Percentiles rank a stretch among this genome's conserved stretches.
Evolutionary conservation across 2,329 filamentous ascomycete genomes (phyloP).

Genomic region (Nigrospora sphaerica): DNA sequence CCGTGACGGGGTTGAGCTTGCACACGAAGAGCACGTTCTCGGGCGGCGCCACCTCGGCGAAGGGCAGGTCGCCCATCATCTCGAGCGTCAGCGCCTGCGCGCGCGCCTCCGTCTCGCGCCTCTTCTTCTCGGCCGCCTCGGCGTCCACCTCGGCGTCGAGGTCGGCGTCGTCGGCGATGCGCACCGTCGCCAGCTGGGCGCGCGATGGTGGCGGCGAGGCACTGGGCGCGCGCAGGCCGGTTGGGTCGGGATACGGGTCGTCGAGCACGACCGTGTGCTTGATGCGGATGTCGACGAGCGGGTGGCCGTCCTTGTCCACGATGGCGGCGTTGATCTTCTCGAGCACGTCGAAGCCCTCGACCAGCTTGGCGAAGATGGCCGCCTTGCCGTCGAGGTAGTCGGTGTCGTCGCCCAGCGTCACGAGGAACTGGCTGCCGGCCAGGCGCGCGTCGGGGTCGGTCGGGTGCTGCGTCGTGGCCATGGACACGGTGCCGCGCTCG

Average conservation of each 20-base stretch:
- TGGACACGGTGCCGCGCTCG: slow-evolving; percentile 88
- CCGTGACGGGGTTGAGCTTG: slow-evolving; percentile 95
- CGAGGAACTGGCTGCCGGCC: slow-evolving; percentile 86
- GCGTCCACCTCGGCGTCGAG: slow-evolving; percentile 66
- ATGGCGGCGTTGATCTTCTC: slow-evolving; percentile 92
- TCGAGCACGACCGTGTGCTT: slow-evolving; percentile 89
- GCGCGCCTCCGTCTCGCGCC: slow-evolving; percentile 82
- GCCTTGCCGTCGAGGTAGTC: slow-evolving; percentile 89
- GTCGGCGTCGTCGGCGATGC: slow-evolving; percentile 84
- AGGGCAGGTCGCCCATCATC: slow-evolving; percentile 95
- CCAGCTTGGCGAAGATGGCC: slow-evolving; percentile 91
- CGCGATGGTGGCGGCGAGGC: slow-evolving; percentile 75
- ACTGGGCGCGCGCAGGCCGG: slow-evolving; percentile 67
- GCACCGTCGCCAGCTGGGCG: slow-evolving; percentile 81
- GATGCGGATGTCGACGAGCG: slow-evolving; percentile 89
- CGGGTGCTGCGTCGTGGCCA: slow-evolving; percentile 80
- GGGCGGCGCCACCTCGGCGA: slow-evolving; percentile 93
- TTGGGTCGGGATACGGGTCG: slow-evolving; percentile 82
- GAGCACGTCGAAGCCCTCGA: slow-evolving; percentile 88
- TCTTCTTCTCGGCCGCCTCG: slow-evolving; percentile 70
- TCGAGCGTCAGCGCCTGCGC: slow-evolving; percentile 92
- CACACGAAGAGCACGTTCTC: slow-evolving; percentile 98
- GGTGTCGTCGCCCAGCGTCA: slow-evolving; percentile 82
- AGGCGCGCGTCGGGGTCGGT: slow-evolving; percentile 74
- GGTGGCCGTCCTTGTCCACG: slow-evolving; percentile 76